Evolutionary conservation across 2,329 filamentous ascomycete genomes (phyloP).

Genomic region (Parafenestella ontariensis): DNA sequence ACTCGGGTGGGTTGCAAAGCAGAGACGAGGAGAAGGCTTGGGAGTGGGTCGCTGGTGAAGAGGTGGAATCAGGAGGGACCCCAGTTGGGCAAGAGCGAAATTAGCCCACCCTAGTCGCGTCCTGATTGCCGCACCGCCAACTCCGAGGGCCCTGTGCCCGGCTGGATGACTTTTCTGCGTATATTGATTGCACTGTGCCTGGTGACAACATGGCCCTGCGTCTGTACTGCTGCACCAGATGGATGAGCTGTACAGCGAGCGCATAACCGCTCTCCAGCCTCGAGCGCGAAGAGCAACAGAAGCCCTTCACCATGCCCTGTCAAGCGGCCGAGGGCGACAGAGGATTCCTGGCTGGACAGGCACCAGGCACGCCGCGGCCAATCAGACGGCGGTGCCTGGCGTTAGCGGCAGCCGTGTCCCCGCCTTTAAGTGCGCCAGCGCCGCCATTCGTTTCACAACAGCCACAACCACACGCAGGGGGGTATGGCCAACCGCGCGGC

Average conservation of each 20-base stretch:
- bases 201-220: not conserved
- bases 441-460: conserved; percentile 9
- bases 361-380: not conserved
- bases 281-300: not conserved
- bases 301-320: not conserved
- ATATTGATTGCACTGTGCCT: not conserved
- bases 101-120: not conserved
- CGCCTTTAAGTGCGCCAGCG: not conserved
- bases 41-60: conserved; percentile 1
- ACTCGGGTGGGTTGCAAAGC: conserved; percentile 3
- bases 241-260: too few species aligned
- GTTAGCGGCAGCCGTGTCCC: not conserved
- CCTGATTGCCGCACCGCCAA: not conserved
- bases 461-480: conserved; percentile 1
- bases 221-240: not conserved
- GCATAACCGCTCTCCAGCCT: not conserved
- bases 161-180: not conserved
- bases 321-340: not conserved
- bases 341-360: not conserved
- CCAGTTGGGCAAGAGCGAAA: conserved; percentile 2
- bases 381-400: conserved; percentile 1
- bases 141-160: not conserved
- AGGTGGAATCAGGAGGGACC: conserved; percentile 1
- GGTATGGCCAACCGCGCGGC: conserved; percentile 7
- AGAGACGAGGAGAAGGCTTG: conserved; percentile 1